A percentile compares a stretch with the other conserved stretches of the same genome.
Conservation (phyloP, 805 yeast species). For the Candida oleophila region DNA sequence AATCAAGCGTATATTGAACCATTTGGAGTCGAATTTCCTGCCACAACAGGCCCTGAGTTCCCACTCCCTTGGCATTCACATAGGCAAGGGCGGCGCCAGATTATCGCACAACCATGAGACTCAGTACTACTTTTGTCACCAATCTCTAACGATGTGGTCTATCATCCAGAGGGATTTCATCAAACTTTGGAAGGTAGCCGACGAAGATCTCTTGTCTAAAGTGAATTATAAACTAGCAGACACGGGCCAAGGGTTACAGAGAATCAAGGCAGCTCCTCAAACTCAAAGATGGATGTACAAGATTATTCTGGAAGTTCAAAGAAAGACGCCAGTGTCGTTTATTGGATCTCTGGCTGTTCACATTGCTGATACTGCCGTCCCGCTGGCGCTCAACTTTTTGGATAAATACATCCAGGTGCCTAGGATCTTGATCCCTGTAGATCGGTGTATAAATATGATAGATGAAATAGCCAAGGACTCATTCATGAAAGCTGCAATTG, state of each 20-base stretch:
- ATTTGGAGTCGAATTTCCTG: constrained; percentile 34
- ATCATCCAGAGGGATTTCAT: constrained; percentile 77
- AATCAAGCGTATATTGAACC: constrained; percentile 57
- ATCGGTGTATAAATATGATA: constrained; percentile 53
- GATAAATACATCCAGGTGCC: constrained; percentile 84
- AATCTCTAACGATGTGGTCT: constrained; percentile 74
- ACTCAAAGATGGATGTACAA: constrained; percentile 69
- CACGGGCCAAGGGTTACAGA: constrained; percentile 80
- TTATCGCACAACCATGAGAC: constrained; percentile 70
- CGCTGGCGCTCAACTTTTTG: constrained; percentile 74
- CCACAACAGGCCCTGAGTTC: constrained; percentile 41
- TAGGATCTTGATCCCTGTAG: constrained; percentile 70
- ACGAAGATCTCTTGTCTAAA: constrained; percentile 62
- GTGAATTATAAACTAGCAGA: constrained; percentile 57
- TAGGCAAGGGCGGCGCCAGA: constrained; percentile 68
- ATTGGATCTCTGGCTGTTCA: constrained; percentile 81
- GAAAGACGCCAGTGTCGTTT: constrained; percentile 60
- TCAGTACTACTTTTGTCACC: constrained; percentile 73
- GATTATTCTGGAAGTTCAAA: constrained; percentile 64
- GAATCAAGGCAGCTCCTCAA: constrained; percentile 72
- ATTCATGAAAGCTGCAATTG: constrained; percentile 48
- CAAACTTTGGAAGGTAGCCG: constrained; percentile 74
- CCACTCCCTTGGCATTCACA: constrained; percentile 59
- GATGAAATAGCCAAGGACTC: constrained; percentile 53
- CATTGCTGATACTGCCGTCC: constrained; percentile 81